Percentiles rank a stretch among this genome's conserved stretches.
Conservation (phyloP, 768 basidiomycete species). For the Tremella mesenterica region DNA sequence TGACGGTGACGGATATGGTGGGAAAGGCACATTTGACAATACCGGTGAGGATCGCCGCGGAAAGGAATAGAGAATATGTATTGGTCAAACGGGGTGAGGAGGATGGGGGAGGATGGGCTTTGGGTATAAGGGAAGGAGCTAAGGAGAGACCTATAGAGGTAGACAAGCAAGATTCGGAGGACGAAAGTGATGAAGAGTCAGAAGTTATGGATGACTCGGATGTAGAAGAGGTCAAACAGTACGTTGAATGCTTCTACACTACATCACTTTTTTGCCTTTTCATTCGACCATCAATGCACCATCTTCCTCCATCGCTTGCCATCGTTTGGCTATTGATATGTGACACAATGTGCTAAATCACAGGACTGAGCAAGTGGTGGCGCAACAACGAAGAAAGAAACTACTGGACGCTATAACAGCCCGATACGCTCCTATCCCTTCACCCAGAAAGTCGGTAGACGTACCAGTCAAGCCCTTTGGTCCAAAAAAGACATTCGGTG, state of each 20-base stretch:
- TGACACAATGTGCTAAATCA: too few relatives aligned
- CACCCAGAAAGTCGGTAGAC: slow-evolving; percentile 18
- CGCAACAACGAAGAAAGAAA: slow-evolving; percentile 33
- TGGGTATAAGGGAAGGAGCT: slow-evolving; percentile 84
- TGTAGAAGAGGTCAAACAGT: slow-evolving; percentile 18
- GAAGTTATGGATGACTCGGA: slow-evolving; percentile 35
- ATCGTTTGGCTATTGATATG: too few relatives aligned
- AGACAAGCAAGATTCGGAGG: slow-evolving; percentile 53
- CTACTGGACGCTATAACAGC: slow-evolving; percentile 39
- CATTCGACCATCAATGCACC: too few relatives aligned
- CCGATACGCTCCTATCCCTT: slow-evolving; percentile 32
- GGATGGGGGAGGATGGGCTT: slow-evolving; percentile 78
- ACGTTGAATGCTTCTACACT: too few relatives aligned
- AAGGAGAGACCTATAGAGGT: slow-evolving; percentile 76
- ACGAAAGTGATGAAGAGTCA: slow-evolving; percentile 40
- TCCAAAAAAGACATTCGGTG: slow-evolving; percentile 13
- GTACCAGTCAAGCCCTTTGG: slow-evolving; percentile 32
- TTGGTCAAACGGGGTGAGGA: slow-evolving; percentile 81
- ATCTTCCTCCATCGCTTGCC: too few relatives aligned
- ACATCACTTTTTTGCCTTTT: too few relatives aligned
- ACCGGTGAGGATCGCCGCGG: slow-evolving; percentile 87
- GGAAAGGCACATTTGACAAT: slow-evolving; percentile 76
- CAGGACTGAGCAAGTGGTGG: too few relatives aligned
- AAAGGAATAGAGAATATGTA: slow-evolving; percentile 89
- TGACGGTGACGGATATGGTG: slow-evolving; percentile 84